phyloP scores from a whole-genome alignment of 306 rosid genomes.

The Quercus glauca region DNA sequence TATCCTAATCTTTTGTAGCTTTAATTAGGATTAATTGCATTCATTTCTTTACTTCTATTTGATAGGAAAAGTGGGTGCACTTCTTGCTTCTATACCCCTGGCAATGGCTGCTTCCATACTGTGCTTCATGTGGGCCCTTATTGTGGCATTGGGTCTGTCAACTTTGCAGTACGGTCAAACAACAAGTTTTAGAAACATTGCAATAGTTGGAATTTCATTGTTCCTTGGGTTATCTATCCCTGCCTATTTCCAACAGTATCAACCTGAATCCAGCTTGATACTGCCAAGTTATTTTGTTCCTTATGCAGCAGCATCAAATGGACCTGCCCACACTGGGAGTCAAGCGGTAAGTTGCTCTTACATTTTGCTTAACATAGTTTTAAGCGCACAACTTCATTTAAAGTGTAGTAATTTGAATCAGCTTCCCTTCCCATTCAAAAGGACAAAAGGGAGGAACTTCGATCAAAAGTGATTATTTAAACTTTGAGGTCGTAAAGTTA shows the following conservation, averaged over 20 bases:
- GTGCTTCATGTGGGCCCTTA: conserved; percentile 92
- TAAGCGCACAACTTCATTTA: not conserved
- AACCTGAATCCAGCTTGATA: conserved; percentile 58
- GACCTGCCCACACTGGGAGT: conserved; percentile 67
- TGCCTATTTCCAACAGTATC: conserved; percentile 89
- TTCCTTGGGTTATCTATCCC: conserved; percentile 95
- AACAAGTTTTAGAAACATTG: conserved; percentile 74
- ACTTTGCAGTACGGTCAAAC: conserved; percentile 72
- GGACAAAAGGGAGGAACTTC: not conserved
- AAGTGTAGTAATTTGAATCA: not conserved
- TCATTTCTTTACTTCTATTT: conserved; percentile 5
- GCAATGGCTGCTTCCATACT: conserved; percentile 84
- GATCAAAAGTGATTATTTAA: not conserved
- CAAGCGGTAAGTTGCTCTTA: conserved; percentile 48
- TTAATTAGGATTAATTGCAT: not conserved
- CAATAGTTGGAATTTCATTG: conserved; percentile 76
- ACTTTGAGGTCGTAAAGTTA: not conserved
- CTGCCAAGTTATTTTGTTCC: conserved; percentile 86
- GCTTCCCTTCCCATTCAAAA: not conserved
- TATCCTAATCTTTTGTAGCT: not conserved
- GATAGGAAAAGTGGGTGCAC: conserved; percentile 92
- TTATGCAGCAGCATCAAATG: conserved; percentile 85
- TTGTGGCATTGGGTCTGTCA: conserved; percentile 69
- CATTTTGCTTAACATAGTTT: not conserved
- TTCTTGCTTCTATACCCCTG: conserved; percentile 91